Evolutionary conservation across 75 land plant species (phyloP), one percentile per base, ranked within the genome.

Genomic region (Pinus tabuliformis): DNA sequence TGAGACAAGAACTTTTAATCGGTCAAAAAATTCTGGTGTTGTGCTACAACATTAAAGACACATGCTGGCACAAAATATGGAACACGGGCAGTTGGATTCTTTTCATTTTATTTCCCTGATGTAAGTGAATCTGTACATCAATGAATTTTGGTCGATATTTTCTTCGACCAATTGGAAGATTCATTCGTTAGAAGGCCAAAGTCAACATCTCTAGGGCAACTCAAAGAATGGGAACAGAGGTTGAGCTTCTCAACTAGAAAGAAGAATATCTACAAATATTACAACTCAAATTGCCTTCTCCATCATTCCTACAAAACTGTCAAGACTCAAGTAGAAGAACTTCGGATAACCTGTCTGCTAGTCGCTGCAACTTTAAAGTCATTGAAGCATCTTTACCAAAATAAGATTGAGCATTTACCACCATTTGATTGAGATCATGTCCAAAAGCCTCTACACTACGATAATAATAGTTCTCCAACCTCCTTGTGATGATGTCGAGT

Each of bases 391-490:
- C 91, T 58, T 73, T 89, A 37, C 83, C 87, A 59, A 84, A 89
- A 88, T 83, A 96, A 13, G 78, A 71, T 64, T 86, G 82, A 7
- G 85, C 86, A 83, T 94, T 94, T 8, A 76, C 66, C 8, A 90
- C 75, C 80, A 94, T 77, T 56, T 93, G 85, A 36, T 58, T 37
- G 7, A 86, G 58, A 76, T 96, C 97, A 78, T 92, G 95, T 76
- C 84, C 83, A 62, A 90, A 68, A 15, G 99, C 92, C 45, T 90
- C 91, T 56, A 88, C 13, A 73, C 83, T 84, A 56, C 90, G 91
- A 74, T 96, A 96, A 70, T 94, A 96, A 56, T 91, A 83, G 58
- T 86, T 90, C 75, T 88, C 91, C 71, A 96, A 75, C 73, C 99
- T 88, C 42, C 74, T 72, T 70, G 76, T 81, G 68, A 96, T 84